Base-by-base conservation (phyloP, 202 grass and related monocot species). In the Bolboschoenoplectus hybrid region DNA sequence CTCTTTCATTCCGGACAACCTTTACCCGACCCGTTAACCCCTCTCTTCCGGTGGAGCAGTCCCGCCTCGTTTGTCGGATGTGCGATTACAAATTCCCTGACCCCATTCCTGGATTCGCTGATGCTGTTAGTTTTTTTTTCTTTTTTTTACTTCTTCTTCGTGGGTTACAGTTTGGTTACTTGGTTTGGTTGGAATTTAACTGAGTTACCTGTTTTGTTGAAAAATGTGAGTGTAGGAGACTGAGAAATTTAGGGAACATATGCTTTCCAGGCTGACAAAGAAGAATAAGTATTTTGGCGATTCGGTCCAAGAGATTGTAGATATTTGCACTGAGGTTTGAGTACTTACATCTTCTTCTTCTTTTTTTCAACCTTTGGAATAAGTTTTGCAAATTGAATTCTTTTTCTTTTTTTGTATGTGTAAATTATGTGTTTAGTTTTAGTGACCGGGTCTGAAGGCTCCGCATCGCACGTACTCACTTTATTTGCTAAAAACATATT, bases 41-140 rank as follows among this genome's bases (percentile, higher is more conserved):
- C 49, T 47, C 39, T 69, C 32, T 4, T 49, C 17, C 32, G 3
- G 7, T 17, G 26, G 75, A 60, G 19, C 75, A 80, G 11, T 60
- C 75, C 7, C 52, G 53, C 1, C 3, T 74, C 32, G 17, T 89
- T 51, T 79, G 74, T 16, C 88, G n/a, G 39, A 62, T 41, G 46
- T 16, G 36, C 16, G 91, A 96, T 34, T 91, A 97, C 92, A 91
- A 97, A 70, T 99, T 99, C 77, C 92, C 93, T 7, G 93, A 97
- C 68, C 93, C 97, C 35, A 94, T 99, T 20, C 93, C 92, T 0
- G 92, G 92, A 86, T 97, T 99, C 43, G 97, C 97, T 20, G 86
- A 88, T 65, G 75, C 82, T 72, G 97, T 97, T 35, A 84, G 65
- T 32, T 3, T 81, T 52, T 38, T 3, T 74, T 43, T 72, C 63